Evolutionary conservation across 164 flowering plant genomes (phyloP), one percentile per base, ranked within the genome.

Genomic region (Taxillus chinensis): DNA sequence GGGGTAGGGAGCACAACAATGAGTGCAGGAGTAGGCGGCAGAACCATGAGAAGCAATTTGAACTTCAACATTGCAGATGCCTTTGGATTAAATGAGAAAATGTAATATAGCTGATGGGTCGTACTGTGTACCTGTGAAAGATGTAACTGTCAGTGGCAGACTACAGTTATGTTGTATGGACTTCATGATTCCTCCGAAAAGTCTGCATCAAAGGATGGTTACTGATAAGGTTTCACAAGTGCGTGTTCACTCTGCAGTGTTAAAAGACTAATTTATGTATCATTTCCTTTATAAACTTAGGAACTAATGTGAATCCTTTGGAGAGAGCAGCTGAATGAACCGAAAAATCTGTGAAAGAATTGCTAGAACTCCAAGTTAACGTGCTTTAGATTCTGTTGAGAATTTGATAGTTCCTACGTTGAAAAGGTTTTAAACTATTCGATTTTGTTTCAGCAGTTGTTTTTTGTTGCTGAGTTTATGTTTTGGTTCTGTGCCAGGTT

Each of bases 11-110:
- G 83, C 77, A 79, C 85, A 75, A 87, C 97, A 7, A 87, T 86
- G 92, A 86, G 87, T 67, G 81, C 78, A 41, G 90, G 76, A 48
- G 59, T 81, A 42, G 89, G 92, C 41, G 79, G 83, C 77, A 79
- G 86, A 75, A 87, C 97, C 8, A 87, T 86, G 92, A 86, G 87
- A 73, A 68, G 68, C 77, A 86, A 74, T 70, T 62, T 86, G 74
- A 85, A 80, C 73, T 75, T 83, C 58, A 82, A 71, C 75, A 59
- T 87, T 62, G 88, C 83, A 15, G 97, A 84, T 43, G 95, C 87
- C 13, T 67, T 87, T 3, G 79, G 77, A 66, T 72, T 74, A 5
- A 60, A 61, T 27, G 68, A 62, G 12, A 37, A 63, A 49, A 45
- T 43, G 42, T 38, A 17, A 63, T 62, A 45, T 43, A 63, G 42